These are phyloP conservation scores for Arxiozyma slooffiae DNA, from an alignment of 1,139 yeast species.

Conservation along the genomic window DNA sequence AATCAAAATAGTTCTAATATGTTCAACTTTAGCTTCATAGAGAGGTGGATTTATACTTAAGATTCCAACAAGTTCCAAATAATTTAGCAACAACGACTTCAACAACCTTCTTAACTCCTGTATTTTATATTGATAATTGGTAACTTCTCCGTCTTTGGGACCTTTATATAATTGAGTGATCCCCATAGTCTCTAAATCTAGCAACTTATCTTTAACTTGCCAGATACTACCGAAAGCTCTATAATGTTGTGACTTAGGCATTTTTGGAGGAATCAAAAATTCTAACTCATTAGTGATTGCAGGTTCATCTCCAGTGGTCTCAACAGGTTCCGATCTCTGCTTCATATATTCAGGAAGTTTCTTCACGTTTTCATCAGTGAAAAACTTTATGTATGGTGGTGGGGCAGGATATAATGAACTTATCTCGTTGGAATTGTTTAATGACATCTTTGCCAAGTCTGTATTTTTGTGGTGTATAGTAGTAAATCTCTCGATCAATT, in stretches of 20 bases:
- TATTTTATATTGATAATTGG: constrained; percentile 44
- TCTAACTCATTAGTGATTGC: constrained; percentile 31
- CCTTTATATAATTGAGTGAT: constrained; percentile 51
- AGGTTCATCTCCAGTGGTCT: constrained; percentile 2
- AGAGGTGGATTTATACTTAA: constrained; percentile 58
- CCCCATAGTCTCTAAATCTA: constrained; percentile 57
- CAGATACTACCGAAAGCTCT: constrained; percentile 76
- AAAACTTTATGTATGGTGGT: constrained; percentile 62
- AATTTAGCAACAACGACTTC: constrained; percentile 60
- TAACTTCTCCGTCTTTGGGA: constrained; percentile 14
- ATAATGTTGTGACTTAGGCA: constrained; percentile 53
- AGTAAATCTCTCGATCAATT: too few relatives aligned
- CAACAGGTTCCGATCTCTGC: not conserved
- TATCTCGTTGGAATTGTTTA: constrained; percentile 20
- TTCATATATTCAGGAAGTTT: constrained; percentile 30
- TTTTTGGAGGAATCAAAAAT: constrained; percentile 55
- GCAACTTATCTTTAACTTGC: constrained; percentile 60
- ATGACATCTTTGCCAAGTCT: not conserved
- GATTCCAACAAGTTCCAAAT: constrained; percentile 65
- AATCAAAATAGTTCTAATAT: constrained; percentile 62
- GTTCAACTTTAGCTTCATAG: constrained; percentile 58
- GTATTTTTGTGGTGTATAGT: not conserved
- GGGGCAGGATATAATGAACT: constrained; percentile 81
- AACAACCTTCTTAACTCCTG: constrained; percentile 59
- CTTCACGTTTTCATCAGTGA: constrained; percentile 51